Percentiles rank a stretch among this genome's conserved stretches.
These are phyloP conservation scores for Williopsis jadinii DNA, from an alignment of 1,139 yeast genomes.

Conservation along the genomic window DNA sequence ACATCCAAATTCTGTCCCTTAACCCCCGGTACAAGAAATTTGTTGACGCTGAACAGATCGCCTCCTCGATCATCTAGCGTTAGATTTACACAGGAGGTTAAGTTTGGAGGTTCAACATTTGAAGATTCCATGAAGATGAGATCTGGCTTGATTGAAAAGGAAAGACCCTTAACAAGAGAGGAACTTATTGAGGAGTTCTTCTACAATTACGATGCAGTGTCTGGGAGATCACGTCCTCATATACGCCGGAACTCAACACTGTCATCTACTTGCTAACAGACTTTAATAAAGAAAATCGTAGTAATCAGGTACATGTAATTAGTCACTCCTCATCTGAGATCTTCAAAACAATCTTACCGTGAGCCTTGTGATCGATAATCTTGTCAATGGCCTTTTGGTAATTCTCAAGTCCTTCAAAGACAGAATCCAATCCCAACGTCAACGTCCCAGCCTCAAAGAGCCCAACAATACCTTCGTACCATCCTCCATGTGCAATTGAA, in stretches of 20 bases:
- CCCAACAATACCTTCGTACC: constrained; percentile 28
- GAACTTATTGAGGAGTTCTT: constrained; percentile 8
- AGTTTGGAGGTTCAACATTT: neutral
- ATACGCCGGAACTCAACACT: neutral
- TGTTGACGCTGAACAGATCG: neutral
- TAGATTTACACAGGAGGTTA: neutral
- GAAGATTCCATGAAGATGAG: constrained; percentile 1
- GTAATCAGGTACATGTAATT: neutral
- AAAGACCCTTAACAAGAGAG: constrained; percentile 2
- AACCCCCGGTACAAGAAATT: neutral
- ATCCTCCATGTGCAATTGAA: constrained; percentile 16
- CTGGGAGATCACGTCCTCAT: neutral
- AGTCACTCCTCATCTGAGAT: constrained; percentile 1
- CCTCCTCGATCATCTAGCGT: neutral
- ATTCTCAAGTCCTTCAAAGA: constrained; percentile 38
- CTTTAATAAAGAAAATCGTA: neutral
- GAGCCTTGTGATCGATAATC: constrained; percentile 40
- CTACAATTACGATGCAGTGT: constrained; percentile 7
- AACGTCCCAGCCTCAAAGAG: constrained; percentile 37
- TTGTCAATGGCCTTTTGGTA: constrained; percentile 42
- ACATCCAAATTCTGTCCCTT: neutral
- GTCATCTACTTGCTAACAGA: neutral
- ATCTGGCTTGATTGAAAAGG: neutral
- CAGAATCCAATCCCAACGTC: constrained; percentile 45
- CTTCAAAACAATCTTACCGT: constrained; percentile 62